Base-by-base conservation (phyloP, 352 stramenopile species). In the Phytophthora nicotianae region DNA sequence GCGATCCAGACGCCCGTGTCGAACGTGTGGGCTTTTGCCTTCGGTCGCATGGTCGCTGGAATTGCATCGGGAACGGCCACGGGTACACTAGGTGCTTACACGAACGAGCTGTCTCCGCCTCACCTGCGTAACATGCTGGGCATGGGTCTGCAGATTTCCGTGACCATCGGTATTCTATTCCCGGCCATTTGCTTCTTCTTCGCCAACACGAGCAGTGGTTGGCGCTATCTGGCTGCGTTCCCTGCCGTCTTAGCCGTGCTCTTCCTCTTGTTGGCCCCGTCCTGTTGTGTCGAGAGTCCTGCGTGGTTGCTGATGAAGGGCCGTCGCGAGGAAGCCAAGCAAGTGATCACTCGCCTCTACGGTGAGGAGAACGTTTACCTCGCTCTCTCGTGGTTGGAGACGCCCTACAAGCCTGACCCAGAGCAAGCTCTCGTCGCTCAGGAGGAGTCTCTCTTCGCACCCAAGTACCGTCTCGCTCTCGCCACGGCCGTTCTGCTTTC, bases 221-320 rank as follows among this genome's bases (percentile, higher is more conserved):
- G 74, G 76, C 76, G 79, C 17, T 77, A 79, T 61, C 68, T 82
- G 56, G 78, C 71, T 11, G 78, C 54, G 8, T 80, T 88, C 53
- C 78, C 77, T 16, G 67, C 80, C 37, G 61, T 83, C 11, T 58
- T 86, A 11, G 78, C 58, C 19, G 68, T 21, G 2, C 47, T 81
- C 27, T 81, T 75, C 56, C 60, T 86, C 27, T 7, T 72, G 13
- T 47, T 80, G 2, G 66, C 73, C 35, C 67, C 65, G 1, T 47
- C 50, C 23, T 6, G 50, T 35, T 41, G 42, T 16, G 59, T 67
- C 0, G 59, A 67, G 43, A 67, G 59, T 11, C 59, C 59, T 13
- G 42, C 50, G 33, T 67, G 50, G 59, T 26, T 64, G 46, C 48
- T 58, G 0, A 58, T 52, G 46, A 62, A 58, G 29, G 47, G 40